These are phyloP conservation scores for Chalaropsis ovoidea DNA, from an alignment of 2,329 filamentous ascomycete species.

Conservation along the genomic window DNA sequence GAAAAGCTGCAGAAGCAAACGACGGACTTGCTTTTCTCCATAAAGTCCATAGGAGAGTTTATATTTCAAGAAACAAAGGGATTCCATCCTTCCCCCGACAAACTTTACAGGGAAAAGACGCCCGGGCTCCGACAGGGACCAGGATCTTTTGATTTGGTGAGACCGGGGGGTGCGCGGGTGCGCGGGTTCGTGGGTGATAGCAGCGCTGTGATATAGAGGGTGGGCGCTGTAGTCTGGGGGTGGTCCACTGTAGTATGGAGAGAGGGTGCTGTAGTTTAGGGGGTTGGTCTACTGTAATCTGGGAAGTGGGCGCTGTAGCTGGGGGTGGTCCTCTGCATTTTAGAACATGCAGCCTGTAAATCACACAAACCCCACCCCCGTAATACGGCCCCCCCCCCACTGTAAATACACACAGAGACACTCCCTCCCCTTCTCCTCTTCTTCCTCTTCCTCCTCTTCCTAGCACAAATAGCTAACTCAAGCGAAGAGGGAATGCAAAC, in stretches of 20 bases:
- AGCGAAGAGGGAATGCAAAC: conserved; percentile 12
- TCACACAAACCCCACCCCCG: no score
- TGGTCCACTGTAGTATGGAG: no score
- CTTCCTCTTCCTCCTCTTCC: background rate
- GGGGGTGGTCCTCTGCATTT: no score
- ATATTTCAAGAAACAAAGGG: conserved; percentile 16
- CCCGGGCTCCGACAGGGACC: background rate
- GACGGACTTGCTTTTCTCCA: background rate
- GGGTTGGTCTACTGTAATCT: no score
- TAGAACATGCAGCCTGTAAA: no score
- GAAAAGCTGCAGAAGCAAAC: background rate
- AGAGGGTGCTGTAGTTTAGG: no score
- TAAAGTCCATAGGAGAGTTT: conserved; percentile 12
- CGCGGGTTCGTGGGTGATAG: no score
- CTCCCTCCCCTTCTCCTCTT: background rate
- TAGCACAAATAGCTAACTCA: background rate
- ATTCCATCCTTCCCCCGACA: conserved; percentile 1
- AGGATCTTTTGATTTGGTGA: conserved; percentile 1
- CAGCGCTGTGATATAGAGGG: no score
- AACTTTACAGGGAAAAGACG: conserved; percentile 7
- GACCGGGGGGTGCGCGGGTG: background rate
- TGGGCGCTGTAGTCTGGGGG: no score
- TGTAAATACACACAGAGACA: background rate
- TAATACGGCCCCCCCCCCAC: no score
- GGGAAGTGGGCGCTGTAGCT: no score